Percentiles rank a stretch among this genome's conserved stretches.
phyloP scores from a whole-genome alignment of 805 yeast genomes.

The Pichia pseudocactophila region DNA sequence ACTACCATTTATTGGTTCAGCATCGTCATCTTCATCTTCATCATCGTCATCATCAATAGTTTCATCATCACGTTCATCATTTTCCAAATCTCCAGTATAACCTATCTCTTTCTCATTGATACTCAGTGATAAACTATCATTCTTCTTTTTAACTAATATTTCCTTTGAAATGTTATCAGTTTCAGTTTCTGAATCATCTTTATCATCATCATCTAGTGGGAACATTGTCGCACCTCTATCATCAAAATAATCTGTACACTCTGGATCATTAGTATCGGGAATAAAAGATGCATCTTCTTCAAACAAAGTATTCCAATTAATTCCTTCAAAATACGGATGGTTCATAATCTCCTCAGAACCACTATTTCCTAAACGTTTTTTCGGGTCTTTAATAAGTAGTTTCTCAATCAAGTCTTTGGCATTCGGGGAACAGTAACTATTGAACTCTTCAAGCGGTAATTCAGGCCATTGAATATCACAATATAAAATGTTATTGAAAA shows the following conservation, averaged over 20 bases:
- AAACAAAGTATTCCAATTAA: conserved; percentile 69
- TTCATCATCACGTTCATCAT: conserved; percentile 23
- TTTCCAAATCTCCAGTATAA: conserved; percentile 17
- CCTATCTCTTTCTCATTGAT: conserved; percentile 2
- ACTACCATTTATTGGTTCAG: neutral
- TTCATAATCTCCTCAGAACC: conserved; percentile 72
- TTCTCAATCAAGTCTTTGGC: conserved; percentile 68
- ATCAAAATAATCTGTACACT: conserved; percentile 87
- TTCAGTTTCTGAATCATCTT: neutral
- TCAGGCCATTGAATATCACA: conserved; percentile 83
- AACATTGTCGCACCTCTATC: conserved; percentile 78
- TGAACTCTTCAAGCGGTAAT: conserved; percentile 44
- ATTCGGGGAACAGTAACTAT: conserved; percentile 43
- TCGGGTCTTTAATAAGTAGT: conserved; percentile 57
- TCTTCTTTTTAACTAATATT: neutral
- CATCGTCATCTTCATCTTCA: conserved; percentile 3
- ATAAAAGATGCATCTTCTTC: conserved; percentile 72
- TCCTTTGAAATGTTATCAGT: neutral
- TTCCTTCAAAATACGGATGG: conserved; percentile 68
- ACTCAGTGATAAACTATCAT: neutral
- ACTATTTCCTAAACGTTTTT: conserved; percentile 60
- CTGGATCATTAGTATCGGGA: conserved; percentile 72
- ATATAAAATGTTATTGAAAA: conserved; percentile 70
- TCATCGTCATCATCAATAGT: conserved; percentile 19
- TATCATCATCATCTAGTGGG: conserved; percentile 26